Conservation (phyloP, 805 yeast species). For the Cyberlindnera galapagoensis region DNA sequence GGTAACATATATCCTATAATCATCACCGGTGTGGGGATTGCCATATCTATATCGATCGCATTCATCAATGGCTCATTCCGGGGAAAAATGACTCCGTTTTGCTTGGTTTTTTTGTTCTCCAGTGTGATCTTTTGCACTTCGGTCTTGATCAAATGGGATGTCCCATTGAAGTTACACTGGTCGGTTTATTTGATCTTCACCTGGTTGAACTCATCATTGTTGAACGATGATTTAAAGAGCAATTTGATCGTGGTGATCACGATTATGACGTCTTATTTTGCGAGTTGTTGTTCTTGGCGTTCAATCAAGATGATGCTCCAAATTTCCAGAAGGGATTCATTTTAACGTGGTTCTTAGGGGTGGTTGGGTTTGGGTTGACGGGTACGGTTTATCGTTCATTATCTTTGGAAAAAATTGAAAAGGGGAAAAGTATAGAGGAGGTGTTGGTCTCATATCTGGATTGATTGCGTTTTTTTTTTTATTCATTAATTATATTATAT, state of each 20-base stretch:
- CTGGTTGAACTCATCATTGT: slow-evolving; percentile 46
- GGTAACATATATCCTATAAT: slow-evolving; percentile 38
- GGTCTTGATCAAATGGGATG: slow-evolving; percentile 32
- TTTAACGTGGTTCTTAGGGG: not conserved
- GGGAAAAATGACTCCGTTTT: no score
- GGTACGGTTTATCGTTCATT: no score
- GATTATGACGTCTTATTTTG: slow-evolving; percentile 36
- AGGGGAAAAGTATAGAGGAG: no score
- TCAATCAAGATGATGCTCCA: slow-evolving; percentile 33
- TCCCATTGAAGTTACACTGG: slow-evolving; percentile 45
- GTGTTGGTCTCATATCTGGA: no score
- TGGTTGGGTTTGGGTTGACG: not conserved
- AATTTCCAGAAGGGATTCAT: slow-evolving; percentile 31
- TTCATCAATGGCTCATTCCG: slow-evolving; percentile 30
- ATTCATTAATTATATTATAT: not conserved
- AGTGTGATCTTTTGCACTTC: not conserved
- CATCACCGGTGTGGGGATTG: slow-evolving; percentile 32
- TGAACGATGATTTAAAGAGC: slow-evolving; percentile 28
- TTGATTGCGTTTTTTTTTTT: not conserved
- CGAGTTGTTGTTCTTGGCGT: slow-evolving; percentile 34
- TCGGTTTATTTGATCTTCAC: slow-evolving; percentile 44
- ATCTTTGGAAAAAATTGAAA: no score
- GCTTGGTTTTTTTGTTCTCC: no score
- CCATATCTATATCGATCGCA: slow-evolving; percentile 28
- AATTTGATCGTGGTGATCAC: slow-evolving; percentile 34